Percentiles rank a stretch among this genome's conserved stretches.
Evolutionary conservation across 345 rosid genomes (phyloP).

Genomic region (rapeseed (Brassica napus)): DNA sequence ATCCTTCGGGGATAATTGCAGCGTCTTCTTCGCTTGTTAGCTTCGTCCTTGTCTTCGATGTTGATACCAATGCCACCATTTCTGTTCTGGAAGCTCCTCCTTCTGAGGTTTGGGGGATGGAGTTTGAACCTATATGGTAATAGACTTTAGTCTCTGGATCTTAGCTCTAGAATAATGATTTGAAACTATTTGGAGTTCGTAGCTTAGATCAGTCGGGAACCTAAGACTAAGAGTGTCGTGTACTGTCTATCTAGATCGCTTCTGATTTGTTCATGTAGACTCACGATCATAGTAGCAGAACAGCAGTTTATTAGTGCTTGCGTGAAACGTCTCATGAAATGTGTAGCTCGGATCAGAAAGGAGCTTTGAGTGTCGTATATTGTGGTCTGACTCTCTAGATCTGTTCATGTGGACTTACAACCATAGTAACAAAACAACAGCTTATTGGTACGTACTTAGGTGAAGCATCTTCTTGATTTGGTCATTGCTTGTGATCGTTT

Average conservation of each 20-base stretch:
- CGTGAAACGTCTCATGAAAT: too few relatives aligned
- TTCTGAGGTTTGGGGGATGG: slow-evolving; percentile 97
- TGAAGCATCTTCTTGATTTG: not conserved
- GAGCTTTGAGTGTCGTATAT: too few relatives aligned
- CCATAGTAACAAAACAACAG: too few relatives aligned
- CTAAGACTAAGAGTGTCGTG: not conserved
- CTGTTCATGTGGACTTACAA: too few relatives aligned
- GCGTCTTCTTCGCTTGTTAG: slow-evolving; percentile 94
- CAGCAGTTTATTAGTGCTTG: not conserved
- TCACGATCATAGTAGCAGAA: not conserved
- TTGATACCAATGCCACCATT: slow-evolving; percentile 84
- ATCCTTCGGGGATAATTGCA: slow-evolving; percentile 93
- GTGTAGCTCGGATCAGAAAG: too few relatives aligned
- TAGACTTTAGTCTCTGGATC: not conserved
- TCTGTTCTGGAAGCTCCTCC: slow-evolving; percentile 95
- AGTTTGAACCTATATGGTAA: slow-evolving; percentile 81
- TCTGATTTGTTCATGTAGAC: not conserved
- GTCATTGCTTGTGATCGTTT: not conserved
- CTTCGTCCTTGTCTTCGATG: slow-evolving; percentile 91
- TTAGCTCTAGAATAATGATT: not conserved
- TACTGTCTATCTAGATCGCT: not conserved
- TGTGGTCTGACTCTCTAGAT: too few relatives aligned
- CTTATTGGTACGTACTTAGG: not conserved
- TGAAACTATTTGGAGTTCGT: not conserved
- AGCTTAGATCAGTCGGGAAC: too few relatives aligned